Evolutionary conservation across 2,329 filamentous ascomycete species (phyloP), one percentile per base, ranked within the genome.

Genomic region (Trichoderma sp.): DNA sequence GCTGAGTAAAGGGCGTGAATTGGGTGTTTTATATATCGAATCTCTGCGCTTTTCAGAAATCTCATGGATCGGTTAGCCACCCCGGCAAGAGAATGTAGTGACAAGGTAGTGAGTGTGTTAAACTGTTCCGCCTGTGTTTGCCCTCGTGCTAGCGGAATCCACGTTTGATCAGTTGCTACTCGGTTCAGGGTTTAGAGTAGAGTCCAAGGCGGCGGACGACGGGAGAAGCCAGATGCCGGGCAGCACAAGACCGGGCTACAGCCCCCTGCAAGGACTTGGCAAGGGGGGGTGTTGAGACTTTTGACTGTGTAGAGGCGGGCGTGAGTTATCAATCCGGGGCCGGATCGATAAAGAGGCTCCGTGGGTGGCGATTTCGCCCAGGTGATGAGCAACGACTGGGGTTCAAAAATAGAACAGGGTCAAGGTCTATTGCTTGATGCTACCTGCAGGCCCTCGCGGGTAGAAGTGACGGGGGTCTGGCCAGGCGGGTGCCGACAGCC

Each of bases 401-500:
- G 26, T 26, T 52, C 65, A 55, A 55, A 68, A 68, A 68, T 60
- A 68, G 65, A 55, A 68, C 34, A 52, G 60, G 39, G 39, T 49
- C 56, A 54, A 55, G 32, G 24, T 18, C 55, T 46, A 60, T 68
- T 68, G 65, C 60, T 68, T 68, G 65, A 60, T 32, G 18, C 24
- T 32, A 18, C 24, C 26, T 32, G 21, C 28, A 34, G 55, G 13
- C 16, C 32, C 46, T 54, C 14, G 30, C 43, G 60, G 59, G 66
- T 21, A 49, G 59, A 13, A 24, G 43, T 49, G 46, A 68, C 58
- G 24, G 66, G 49, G 46, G 37, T 46, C n/a, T 49, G 56, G 24
- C 46, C 21, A 24, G 24, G 56, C 55, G 56, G 65, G 21, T 60
- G 56, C 39, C 55, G 56, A 54, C 43, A 52, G 65, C 32, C 34